These are phyloP conservation scores for Pseudotsuga menziesii DNA, from an alignment of 75 land plant genomes.

Conservation along the genomic window DNA sequence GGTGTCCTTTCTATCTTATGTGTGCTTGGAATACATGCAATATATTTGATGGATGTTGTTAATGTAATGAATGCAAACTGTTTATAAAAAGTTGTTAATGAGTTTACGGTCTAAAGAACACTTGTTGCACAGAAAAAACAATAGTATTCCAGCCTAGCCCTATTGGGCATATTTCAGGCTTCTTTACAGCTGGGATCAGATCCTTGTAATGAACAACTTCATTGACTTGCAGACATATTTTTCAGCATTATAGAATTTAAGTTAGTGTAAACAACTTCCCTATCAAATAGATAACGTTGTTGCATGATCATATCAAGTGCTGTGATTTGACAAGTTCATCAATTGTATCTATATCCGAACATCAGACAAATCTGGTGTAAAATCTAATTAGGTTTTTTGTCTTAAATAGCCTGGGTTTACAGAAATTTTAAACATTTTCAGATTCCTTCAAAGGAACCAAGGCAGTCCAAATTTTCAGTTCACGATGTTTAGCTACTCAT, in stretches of 20 bases:
- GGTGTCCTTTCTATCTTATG: too few species aligned
- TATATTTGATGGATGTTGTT: too few species aligned
- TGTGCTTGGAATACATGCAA: too few species aligned
- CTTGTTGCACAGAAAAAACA: too few species aligned
- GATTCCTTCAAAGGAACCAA: not conserved
- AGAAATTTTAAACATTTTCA: not conserved
- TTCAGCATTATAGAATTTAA: not conserved
- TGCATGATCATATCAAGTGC: not conserved
- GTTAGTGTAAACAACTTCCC: not conserved
- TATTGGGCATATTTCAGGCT: too few species aligned
- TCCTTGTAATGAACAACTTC: not conserved
- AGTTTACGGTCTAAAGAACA: too few species aligned
- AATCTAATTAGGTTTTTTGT: not conserved
- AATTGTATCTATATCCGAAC: not conserved
- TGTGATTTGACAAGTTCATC: not conserved
- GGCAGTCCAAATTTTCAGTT: not conserved
- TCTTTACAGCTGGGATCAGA: not conserved
- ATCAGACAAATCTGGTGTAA: not conserved
- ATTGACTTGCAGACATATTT: not conserved
- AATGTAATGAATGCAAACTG: too few species aligned
- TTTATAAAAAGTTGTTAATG: too few species aligned
- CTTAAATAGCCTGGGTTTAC: not conserved
- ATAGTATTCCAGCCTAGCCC: too few species aligned
- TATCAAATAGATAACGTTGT: not conserved
- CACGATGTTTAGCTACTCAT: not conserved